phyloP scores from a whole-genome alignment of 2,329 filamentous ascomycete genomes.

The Monosporascus sp. region DNA sequence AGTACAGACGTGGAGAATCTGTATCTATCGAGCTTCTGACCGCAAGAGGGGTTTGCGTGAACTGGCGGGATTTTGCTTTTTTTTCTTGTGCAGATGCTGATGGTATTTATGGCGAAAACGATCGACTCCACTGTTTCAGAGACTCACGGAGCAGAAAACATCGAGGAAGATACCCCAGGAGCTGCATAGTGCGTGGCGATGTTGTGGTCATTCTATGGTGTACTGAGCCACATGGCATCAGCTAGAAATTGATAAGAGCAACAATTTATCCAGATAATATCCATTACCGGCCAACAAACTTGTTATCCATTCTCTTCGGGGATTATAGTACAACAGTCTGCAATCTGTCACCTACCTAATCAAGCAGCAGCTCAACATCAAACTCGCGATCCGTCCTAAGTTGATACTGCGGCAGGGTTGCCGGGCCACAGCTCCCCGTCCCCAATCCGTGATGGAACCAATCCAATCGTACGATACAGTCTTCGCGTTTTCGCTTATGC shows the following conservation, averaged over 20 bases:
- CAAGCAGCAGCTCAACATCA: slow-evolving; percentile 39
- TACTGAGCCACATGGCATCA: background rate
- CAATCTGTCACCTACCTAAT: slow-evolving; percentile 22
- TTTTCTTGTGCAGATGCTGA: background rate
- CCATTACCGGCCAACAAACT: too few species aligned
- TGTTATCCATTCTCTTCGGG: too few species aligned
- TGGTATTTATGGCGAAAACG: slow-evolving; percentile 1
- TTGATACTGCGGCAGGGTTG: slow-evolving; percentile 44
- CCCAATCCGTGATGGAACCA: slow-evolving; percentile 59
- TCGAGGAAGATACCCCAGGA: background rate
- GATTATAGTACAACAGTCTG: too few species aligned
- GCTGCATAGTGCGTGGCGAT: background rate
- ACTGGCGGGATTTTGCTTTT: slow-evolving; percentile 2
- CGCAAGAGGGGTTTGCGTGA: background rate
- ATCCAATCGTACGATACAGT: slow-evolving; percentile 54
- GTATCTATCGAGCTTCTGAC: slow-evolving; percentile 4
- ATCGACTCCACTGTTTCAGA: background rate
- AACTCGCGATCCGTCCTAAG: slow-evolving; percentile 37
- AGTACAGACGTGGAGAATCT: background rate
- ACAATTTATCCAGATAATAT: too few species aligned
- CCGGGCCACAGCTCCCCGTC: slow-evolving; percentile 57
- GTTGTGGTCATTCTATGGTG: background rate
- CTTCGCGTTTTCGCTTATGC: slow-evolving; percentile 38
- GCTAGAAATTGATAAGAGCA: background rate
- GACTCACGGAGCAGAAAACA: background rate